Base-by-base conservation (phyloP, 2,329 filamentous ascomycete genomes). In the Paraphaeosphaeria sporulosa region DNA sequence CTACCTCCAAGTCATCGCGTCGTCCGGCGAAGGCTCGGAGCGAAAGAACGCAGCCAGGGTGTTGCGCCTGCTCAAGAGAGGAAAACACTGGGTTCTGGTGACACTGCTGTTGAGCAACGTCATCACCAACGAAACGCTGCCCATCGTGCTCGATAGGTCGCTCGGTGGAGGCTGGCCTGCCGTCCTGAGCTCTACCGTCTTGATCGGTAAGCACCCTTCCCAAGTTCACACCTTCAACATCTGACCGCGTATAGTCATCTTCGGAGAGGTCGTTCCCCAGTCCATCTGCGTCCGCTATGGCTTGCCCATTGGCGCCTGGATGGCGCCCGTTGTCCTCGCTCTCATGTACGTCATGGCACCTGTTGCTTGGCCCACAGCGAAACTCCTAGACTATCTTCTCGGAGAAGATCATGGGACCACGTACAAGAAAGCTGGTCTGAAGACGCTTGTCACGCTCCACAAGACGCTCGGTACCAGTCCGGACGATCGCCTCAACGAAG, bases 51-150 rank as follows among this genome's bases (percentile, higher is more conserved):
- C 95, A 0, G 87, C 86, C 58, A 90, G 88, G 65, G 95, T 99
- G 12, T 85, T 95, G 68, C 85, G 88, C 46, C 83, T 99, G 30
- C 81, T 99, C 58, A 88, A 92, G 65, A 90, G 87, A 70, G 95
- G 95, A 71, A 99, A 99, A 78, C 95, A 99, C 79, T 99, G 95
- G 95, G 94, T 99, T 21, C 83, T 99, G 59, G 95, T 99, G 56
- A 98, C 95, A 2, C 82, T 99, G 27, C 86, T 99, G 8, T 83
- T 99, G 58, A 93, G 93, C 77, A 99, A 99, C 77, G 95, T 99
- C 74, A 96, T 99, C 71, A 96, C 96, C 66, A 98, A 99, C 78
- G 95, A 98, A 80, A 96, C 94, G 2, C 69, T 76, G 54, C 95
- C 95, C 30, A 97, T 99, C 63, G 92, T 99, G 12, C 86, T 99